Conservation (phyloP, 345 rosid genomes). For the Eucalyptus grandis region DNA sequence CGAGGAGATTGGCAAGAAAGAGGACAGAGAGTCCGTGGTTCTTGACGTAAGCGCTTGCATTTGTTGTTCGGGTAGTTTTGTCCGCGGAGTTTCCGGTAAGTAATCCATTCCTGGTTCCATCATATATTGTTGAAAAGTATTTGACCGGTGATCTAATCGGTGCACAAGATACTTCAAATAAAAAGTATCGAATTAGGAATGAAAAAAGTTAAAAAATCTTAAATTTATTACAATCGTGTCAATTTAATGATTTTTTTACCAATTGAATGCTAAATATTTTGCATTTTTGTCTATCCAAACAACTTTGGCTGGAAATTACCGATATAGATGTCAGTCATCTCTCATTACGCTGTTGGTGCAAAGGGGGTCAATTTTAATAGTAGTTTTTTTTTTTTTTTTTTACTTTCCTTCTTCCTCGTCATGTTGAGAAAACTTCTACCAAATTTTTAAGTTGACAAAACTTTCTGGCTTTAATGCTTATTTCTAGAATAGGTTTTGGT, state of each 20-base stretch:
- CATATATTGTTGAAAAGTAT: not conserved
- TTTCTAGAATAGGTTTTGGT: too few relatives aligned
- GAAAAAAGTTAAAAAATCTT: too few relatives aligned
- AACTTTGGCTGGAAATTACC: too few relatives aligned
- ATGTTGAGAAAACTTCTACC: too few relatives aligned
- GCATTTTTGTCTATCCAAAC: too few relatives aligned
- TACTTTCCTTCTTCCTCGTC: too few relatives aligned
- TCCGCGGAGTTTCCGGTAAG: not conserved
- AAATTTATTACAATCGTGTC: too few relatives aligned
- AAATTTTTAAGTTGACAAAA: too few relatives aligned
- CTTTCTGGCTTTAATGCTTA: too few relatives aligned
- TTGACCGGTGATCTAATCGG: not conserved
- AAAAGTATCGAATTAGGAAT: not conserved
- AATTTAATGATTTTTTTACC: too few relatives aligned
- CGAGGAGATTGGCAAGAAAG: not conserved
- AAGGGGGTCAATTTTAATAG: not conserved
- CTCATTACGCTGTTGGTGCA: rapidly evolving
- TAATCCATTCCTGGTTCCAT: not conserved
- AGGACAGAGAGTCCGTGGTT: not conserved
- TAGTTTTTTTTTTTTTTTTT: too few relatives aligned
- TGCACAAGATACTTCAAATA: not conserved
- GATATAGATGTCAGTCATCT: rapidly evolving
- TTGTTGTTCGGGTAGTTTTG: not conserved
- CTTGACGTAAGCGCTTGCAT: not conserved
- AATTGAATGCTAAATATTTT: too few relatives aligned